phyloP scores from a whole-genome alignment of 768 basidiomycete genomes.

The Suillus fuscotomentosus region DNA sequence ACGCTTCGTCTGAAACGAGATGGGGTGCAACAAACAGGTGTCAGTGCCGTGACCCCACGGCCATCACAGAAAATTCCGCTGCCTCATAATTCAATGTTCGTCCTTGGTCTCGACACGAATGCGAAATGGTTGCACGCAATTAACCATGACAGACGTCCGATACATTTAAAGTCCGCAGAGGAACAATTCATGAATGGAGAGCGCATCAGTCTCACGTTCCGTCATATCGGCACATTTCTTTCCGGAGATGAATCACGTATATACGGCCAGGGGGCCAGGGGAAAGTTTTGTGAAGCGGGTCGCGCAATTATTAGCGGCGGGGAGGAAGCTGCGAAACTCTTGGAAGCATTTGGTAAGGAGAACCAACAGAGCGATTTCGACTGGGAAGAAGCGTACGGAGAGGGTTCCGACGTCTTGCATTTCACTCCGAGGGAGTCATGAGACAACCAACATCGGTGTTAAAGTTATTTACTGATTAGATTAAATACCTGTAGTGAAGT shows the following conservation, averaged over 20 bases:
- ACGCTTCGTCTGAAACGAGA: constrained; percentile 68
- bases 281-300: constrained; percentile 56
- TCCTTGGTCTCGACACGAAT: constrained; percentile 74
- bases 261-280: constrained; percentile 71
- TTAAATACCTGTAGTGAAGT: neutral
- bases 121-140: constrained; percentile 75
- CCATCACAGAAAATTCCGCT: constrained; percentile 64
- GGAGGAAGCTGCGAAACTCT: constrained; percentile 46
- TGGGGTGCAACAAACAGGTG: constrained; percentile 17
- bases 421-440: constrained; percentile 30
- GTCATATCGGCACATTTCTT: constrained; percentile 76
- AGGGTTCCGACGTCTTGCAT: constrained; percentile 71
- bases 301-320: constrained; percentile 52
- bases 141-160: constrained; percentile 69
- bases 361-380: constrained; percentile 69
- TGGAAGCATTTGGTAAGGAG: constrained; percentile 71
- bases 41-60: constrained; percentile 28
- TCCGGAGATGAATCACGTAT: constrained; percentile 50
- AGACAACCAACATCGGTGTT: constrained; percentile 7
- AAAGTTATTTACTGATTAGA: constrained; percentile 13
- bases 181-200: constrained; percentile 59
- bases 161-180: constrained; percentile 46
- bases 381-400: constrained; percentile 65
- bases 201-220: constrained; percentile 79
- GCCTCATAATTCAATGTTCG: constrained; percentile 82